A percentile compares a stretch with the other conserved stretches of the same genome.
Evolutionary conservation across 495 filamentous ascomycete species (phyloP).

Genomic region (Penicillium tannophilum): DNA sequence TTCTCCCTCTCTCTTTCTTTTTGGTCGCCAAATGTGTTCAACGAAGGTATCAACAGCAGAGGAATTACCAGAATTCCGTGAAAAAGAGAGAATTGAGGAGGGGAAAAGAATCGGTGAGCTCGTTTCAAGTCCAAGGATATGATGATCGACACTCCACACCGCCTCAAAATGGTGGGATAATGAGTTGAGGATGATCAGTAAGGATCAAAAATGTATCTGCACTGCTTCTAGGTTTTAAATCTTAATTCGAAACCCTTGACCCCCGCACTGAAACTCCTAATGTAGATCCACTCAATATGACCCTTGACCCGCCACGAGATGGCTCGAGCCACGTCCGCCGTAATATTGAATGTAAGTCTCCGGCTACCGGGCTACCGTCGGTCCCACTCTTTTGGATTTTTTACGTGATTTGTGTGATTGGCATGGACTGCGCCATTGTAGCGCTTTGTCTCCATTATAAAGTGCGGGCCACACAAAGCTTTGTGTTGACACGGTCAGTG

Average conservation of each 20-base stretch:
- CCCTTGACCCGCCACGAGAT: conserved; percentile 53
- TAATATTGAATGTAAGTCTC: too few species aligned
- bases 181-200: too few species aligned
- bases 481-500: conserved; percentile 44
- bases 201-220: too few species aligned
- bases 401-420: too few species aligned
- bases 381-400: too few species aligned
- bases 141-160: conserved; percentile 35
- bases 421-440: conserved; percentile 42
- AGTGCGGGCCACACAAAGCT: conserved; percentile 59
- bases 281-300: conserved; percentile 44
- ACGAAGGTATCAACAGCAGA: background rate
- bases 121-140: conserved; percentile 25
- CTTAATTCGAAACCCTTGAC: too few species aligned
- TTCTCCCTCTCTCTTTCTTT: background rate
- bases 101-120: conserved; percentile 23
- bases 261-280: too few species aligned
- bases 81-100: conserved; percentile 11
- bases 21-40: background rate
- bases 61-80: conserved; percentile 22
- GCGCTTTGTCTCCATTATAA: conserved; percentile 46
- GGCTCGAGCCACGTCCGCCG: conserved; percentile 55
- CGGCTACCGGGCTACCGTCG: too few species aligned
- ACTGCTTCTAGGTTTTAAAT: too few species aligned
- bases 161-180: conserved; percentile 20